Percentiles rank a stretch among this genome's conserved stretches.
These are phyloP conservation scores for Chiua virens DNA, from an alignment of 768 basidiomycete species.

Conservation along the genomic window DNA sequence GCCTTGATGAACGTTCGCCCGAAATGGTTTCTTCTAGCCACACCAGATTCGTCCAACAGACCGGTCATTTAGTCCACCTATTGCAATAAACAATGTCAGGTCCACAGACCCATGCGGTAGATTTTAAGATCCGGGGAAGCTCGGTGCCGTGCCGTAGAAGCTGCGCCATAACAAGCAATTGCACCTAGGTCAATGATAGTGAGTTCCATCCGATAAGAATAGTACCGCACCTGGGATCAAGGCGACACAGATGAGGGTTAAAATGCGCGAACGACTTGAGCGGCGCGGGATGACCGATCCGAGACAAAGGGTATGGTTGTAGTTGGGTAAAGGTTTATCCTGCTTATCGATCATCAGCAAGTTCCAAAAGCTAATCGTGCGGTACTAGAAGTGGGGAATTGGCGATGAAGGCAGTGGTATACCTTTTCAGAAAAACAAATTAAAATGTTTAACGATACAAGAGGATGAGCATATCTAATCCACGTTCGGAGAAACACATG, in stretches of 20 bases:
- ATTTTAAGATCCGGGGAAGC: no score
- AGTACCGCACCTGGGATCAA: constrained; percentile 13
- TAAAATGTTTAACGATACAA: neutral
- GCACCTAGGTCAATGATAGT: constrained; percentile 32
- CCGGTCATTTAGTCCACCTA: constrained; percentile 33
- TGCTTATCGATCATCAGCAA: neutral
- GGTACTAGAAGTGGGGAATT: neutral
- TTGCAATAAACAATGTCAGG: constrained; percentile 15
- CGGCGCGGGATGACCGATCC: neutral
- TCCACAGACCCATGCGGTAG: constrained; percentile 30
- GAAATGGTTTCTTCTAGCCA: constrained; percentile 34
- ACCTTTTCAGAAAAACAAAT: neutral
- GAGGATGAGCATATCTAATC: neutral
- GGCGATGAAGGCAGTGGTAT: neutral
- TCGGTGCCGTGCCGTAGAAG: no score
- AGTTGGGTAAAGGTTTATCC: constrained; percentile 3
- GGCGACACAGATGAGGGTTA: constrained; percentile 15
- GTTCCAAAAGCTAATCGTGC: neutral
- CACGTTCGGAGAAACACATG: neutral
- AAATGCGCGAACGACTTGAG: constrained; percentile 8
- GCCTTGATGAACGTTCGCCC: constrained; percentile 35
- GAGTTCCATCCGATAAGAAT: constrained; percentile 23
- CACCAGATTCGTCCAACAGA: constrained; percentile 37
- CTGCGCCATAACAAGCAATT: constrained; percentile 20
- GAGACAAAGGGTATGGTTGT: neutral